phyloP scores from a whole-genome alignment of 345 rosid genomes.

The Corchorus capsularis region DNA sequence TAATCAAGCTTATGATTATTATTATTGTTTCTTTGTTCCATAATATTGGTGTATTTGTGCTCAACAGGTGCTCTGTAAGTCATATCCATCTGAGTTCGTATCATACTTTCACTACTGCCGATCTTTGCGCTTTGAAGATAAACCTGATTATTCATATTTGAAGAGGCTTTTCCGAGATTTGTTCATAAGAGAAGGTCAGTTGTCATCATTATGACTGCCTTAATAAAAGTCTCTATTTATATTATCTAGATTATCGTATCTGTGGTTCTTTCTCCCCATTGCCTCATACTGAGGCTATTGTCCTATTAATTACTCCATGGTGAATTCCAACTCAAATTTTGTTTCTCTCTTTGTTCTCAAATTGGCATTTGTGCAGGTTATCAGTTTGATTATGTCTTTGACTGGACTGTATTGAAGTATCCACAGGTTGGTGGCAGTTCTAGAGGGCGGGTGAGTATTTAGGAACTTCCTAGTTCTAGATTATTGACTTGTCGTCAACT shows the following conservation, averaged over 20 bases:
- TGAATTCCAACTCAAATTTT: background rate
- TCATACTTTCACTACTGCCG: conserved; percentile 82
- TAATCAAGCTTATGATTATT: conserved; percentile 12
- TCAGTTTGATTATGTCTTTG: conserved; percentile 82
- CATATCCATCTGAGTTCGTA: conserved; percentile 68
- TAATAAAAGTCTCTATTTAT: background rate
- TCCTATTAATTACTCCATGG: background rate
- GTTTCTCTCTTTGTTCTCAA: background rate
- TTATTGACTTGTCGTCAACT: background rate
- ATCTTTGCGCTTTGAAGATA: conserved; percentile 74
- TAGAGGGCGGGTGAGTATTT: conserved; percentile 58
- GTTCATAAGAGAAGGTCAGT: conserved; percentile 76
- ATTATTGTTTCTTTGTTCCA: background rate
- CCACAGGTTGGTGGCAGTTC: conserved; percentile 73
- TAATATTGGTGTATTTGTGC: background rate
- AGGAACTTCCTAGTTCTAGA: background rate
- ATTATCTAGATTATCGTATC: background rate
- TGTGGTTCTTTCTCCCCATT: background rate
- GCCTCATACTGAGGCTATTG: background rate
- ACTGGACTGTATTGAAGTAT: conserved; percentile 85
- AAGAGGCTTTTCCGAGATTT: conserved; percentile 84
- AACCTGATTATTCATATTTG: conserved; percentile 82
- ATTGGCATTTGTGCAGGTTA: conserved; percentile 50
- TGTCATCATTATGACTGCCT: background rate
- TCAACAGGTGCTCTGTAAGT: conserved; percentile 68